phyloP scores from a whole-genome alignment of 345 rosid genomes.

The Heritiera littoralis region DNA sequence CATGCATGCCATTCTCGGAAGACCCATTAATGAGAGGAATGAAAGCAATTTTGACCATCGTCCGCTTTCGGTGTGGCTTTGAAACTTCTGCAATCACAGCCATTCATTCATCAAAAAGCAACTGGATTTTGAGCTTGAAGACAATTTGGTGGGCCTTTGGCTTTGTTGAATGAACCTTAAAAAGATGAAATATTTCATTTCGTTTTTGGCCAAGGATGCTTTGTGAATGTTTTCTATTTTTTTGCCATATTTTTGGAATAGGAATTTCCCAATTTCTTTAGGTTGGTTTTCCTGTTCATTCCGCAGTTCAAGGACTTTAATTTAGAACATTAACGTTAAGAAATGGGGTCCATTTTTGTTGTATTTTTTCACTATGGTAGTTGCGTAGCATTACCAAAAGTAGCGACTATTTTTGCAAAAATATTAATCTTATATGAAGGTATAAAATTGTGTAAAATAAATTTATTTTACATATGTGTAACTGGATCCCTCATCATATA shows the following conservation, averaged over 20 bases:
- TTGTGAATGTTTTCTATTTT: background rate
- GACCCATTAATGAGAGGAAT: slow-evolving; percentile 30
- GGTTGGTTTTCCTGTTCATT: background rate
- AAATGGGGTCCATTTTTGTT: background rate
- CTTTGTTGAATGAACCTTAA: background rate
- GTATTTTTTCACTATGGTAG: background rate
- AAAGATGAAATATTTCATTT: background rate
- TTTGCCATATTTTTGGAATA: background rate
- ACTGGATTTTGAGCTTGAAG: background rate
- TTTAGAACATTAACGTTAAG: too few species aligned
- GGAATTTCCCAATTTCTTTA: background rate
- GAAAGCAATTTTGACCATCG: slow-evolving; percentile 40
- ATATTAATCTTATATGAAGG: too few species aligned
- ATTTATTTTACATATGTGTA: too few species aligned
- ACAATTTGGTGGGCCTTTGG: background rate
- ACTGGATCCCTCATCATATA: too few species aligned
- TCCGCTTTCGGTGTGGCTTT: slow-evolving; percentile 36
- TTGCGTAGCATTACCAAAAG: background rate
- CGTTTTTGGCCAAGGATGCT: background rate
- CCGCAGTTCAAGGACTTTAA: background rate
- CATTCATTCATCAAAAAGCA: background rate
- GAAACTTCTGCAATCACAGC: slow-evolving; percentile 8
- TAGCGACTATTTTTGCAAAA: too few species aligned
- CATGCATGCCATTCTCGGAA: slow-evolving; percentile 37
- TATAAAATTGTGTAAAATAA: too few species aligned